Evolutionary conservation across 1,284 basidiomycete genomes (phyloP).

Genomic region (Tremellales sp.): DNA sequence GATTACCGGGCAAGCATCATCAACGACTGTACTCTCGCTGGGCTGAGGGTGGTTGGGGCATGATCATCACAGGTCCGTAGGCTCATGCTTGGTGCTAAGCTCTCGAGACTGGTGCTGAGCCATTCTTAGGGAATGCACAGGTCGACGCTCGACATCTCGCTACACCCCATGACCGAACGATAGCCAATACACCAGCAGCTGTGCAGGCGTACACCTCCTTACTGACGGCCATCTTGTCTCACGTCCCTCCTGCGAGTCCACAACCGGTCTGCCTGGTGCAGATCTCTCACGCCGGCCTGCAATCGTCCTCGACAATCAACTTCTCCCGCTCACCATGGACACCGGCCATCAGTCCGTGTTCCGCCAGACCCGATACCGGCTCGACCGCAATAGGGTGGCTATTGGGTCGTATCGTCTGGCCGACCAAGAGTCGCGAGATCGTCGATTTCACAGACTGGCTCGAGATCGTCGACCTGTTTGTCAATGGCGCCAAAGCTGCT

Average conservation of each 20-base stretch:
- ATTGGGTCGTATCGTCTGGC: slow-evolving; percentile 60
- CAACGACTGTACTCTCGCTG: slow-evolving; percentile 68
- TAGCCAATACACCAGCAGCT: slow-evolving; percentile 53
- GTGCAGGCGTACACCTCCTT: slow-evolving; percentile 55
- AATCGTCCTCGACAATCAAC: slow-evolving; percentile 58
- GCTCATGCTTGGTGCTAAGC: neutral
- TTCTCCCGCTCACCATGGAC: slow-evolving; percentile 34
- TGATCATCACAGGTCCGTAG: slow-evolving; percentile 68
- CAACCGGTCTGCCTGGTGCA: slow-evolving; percentile 59
- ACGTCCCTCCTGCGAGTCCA: slow-evolving; percentile 2
- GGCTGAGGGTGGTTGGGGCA: slow-evolving; percentile 76
- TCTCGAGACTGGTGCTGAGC: neutral
- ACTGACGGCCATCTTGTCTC: slow-evolving; percentile 54
- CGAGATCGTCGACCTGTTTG: slow-evolving; percentile 62
- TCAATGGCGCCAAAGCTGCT: slow-evolving; percentile 65
- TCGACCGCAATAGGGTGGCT: slow-evolving; percentile 48
- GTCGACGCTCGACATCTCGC: slow-evolving; percentile 68
- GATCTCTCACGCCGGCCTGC: slow-evolving; percentile 79
- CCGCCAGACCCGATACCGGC: slow-evolving; percentile 52
- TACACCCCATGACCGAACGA: slow-evolving; percentile 71
- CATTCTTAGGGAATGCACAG: slow-evolving; percentile 65
- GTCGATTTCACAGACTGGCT: slow-evolving; percentile 57
- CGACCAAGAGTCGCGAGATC: slow-evolving; percentile 54
- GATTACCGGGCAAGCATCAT: slow-evolving; percentile 65
- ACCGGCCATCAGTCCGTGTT: slow-evolving; percentile 68